These are phyloP conservation scores for Exserohilum turcica DNA, from an alignment of 2,329 filamentous ascomycete genomes.

Conservation along the genomic window DNA sequence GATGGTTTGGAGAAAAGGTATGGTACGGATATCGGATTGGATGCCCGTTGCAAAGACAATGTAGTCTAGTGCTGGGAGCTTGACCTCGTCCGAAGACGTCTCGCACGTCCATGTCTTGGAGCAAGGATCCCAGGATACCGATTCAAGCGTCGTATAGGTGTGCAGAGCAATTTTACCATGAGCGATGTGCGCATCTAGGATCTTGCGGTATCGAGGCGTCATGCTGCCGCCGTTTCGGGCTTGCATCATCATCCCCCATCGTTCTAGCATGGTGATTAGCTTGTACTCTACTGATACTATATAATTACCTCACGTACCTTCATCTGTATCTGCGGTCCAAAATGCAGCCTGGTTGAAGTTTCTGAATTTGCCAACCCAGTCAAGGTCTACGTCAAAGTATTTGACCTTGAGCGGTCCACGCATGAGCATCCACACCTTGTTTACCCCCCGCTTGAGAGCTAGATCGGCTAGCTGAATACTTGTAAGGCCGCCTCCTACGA, in stretches of 20 bases:
- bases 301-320: constrained; percentile 45
- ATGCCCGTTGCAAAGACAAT: constrained; percentile 79
- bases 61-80: constrained; percentile 63
- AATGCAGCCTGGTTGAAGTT: constrained; percentile 78
- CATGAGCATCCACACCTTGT: constrained; percentile 73
- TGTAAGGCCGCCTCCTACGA: constrained; percentile 77
- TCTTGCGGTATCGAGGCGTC: constrained; percentile 69
- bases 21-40: constrained; percentile 63
- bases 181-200: constrained; percentile 65
- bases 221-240: constrained; percentile 79
- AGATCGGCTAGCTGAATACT: constrained; percentile 75
- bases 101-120: constrained; percentile 46
- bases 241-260: constrained; percentile 66
- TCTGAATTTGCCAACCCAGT: constrained; percentile 82
- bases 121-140: constrained; percentile 56
- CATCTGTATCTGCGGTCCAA: constrained; percentile 74
- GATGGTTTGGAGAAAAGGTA: constrained; percentile 68
- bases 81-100: constrained; percentile 51
- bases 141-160: constrained; percentile 61
- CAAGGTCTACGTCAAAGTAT: constrained; percentile 75
- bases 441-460: constrained; percentile 67
- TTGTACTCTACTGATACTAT: no score
- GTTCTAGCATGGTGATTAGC: constrained; percentile 51
- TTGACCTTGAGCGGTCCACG: constrained; percentile 67
- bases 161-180: constrained; percentile 60